Evolutionary conservation across 257 asterid species (phyloP).

Genomic region (Nicotiana obtusifolia): DNA sequence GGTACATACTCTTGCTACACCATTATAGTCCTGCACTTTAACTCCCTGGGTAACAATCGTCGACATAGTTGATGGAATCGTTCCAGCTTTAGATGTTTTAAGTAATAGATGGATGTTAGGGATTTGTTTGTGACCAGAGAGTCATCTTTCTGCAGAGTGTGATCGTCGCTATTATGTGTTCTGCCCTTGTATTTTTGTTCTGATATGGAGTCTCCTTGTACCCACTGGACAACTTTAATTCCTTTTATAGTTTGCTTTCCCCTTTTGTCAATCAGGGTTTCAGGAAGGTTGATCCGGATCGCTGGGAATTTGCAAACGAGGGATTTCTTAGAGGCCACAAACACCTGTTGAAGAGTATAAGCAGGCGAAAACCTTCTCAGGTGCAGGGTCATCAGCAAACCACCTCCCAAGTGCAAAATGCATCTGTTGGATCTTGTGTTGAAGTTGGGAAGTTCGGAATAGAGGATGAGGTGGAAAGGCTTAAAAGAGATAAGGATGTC

Average conservation of each 20-base stretch:
- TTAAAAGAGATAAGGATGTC: slow-evolving; percentile 66
- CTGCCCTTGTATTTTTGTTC: neutral
- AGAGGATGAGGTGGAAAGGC: slow-evolving; percentile 67
- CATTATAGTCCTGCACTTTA: too few species aligned
- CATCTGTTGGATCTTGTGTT: slow-evolving; percentile 48
- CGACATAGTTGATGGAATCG: neutral
- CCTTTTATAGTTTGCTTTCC: slow-evolving; percentile 38
- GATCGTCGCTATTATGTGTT: neutral
- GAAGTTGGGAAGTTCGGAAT: slow-evolving; percentile 64
- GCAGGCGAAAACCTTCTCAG: slow-evolving; percentile 53
- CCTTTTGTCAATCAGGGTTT: slow-evolving; percentile 46
- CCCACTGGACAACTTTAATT: slow-evolving; percentile 22
- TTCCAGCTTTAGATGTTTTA: neutral
- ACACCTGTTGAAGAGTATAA: slow-evolving; percentile 54
- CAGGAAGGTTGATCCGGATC: slow-evolving; percentile 65
- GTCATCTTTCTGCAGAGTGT: neutral
- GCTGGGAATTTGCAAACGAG: slow-evolving; percentile 61
- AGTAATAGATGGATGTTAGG: neutral
- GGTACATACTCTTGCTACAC: neutral
- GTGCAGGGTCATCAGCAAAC: slow-evolving; percentile 36
- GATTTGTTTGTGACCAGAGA: neutral
- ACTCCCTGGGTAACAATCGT: neutral
- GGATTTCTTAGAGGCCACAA: slow-evolving; percentile 57
- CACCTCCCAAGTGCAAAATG: slow-evolving; percentile 27
- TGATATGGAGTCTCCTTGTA: slow-evolving; percentile 4